Evolutionary conservation across 768 basidiomycete genomes (phyloP).

Genomic region (Panus rudis): DNA sequence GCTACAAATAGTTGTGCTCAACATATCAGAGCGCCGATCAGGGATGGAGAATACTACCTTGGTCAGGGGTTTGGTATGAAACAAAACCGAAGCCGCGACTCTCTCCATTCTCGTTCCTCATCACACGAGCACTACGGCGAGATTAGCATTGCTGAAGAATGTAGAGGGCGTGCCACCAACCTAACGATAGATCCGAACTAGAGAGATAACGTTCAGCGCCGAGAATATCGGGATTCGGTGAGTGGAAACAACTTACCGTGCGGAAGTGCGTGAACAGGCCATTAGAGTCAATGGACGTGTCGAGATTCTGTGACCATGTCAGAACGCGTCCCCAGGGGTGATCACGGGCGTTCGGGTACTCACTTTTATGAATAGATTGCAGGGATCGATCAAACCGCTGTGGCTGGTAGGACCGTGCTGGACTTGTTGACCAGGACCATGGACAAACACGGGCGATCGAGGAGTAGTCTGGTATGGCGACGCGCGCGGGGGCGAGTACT

Average conservation of each 20-base stretch:
- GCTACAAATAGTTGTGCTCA: constrained; percentile 35
- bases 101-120: constrained; percentile 78
- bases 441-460: constrained; percentile 53
- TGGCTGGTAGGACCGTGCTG: constrained; percentile 79
- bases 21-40: constrained; percentile 4
- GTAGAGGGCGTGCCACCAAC: constrained; percentile 27
- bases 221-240: constrained; percentile 8
- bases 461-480: constrained; percentile 32
- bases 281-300: constrained; percentile 81
- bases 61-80: constrained; percentile 75
- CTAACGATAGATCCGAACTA: constrained; percentile 89
- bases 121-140: constrained; percentile 72
- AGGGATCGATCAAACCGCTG: constrained; percentile 84
- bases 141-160: not conserved
- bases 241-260: constrained; percentile 38
- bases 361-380: constrained; percentile 87
- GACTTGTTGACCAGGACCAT: constrained; percentile 87
- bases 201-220: constrained; percentile 9
- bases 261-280: constrained; percentile 79
- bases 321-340: constrained; percentile 5
- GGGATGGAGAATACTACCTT: constrained; percentile 42
- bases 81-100: constrained; percentile 91
- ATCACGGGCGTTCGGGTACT: constrained; percentile 12
- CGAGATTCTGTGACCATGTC: constrained; percentile 57
- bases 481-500: constrained; percentile 69